phyloP scores from a whole-genome alignment of 257 asterid genomes.

The Asclepias syriaca region DNA sequence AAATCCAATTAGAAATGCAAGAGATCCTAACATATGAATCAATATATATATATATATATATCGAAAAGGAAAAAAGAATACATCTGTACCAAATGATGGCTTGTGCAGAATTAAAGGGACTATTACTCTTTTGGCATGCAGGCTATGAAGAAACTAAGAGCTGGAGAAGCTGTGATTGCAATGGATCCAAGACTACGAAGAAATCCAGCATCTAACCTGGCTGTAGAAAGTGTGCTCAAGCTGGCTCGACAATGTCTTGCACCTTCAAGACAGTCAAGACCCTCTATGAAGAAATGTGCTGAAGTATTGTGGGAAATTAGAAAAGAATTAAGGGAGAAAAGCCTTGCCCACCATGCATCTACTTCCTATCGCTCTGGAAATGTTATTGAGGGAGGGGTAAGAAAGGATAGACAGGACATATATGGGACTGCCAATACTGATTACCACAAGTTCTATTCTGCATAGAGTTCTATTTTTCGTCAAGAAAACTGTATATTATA shows the following conservation, averaged over 20 bases:
- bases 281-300: conserved; percentile 64
- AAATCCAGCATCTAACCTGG: conserved; percentile 34
- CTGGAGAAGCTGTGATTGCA: conserved; percentile 40
- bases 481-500: not conserved
- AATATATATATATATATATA: too few species aligned
- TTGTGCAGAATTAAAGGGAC: not conserved
- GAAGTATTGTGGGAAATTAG: conserved; percentile 58
- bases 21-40: too few species aligned
- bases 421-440: conserved; percentile 25
- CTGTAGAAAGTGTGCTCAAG: conserved; percentile 50
- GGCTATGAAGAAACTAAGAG: conserved; percentile 48
- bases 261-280: conserved; percentile 51
- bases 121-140: conserved; percentile 17
- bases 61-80: too few species aligned
- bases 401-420: conserved; percentile 15
- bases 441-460: conserved; percentile 36
- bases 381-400: conserved; percentile 15
- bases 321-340: conserved; percentile 33
- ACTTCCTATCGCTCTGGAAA: conserved; percentile 29
- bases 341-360: conserved; percentile 13
- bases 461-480: conserved; percentile 14
- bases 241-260: conserved; percentile 59
- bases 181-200: conserved; percentile 63
- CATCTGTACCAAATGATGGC: not conserved
- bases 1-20: too few species aligned